Evolutionary conservation across 805 yeast species (phyloP), one percentile per base, ranked within the genome.

Genomic region (Wickerhamomyces bisporus): DNA sequence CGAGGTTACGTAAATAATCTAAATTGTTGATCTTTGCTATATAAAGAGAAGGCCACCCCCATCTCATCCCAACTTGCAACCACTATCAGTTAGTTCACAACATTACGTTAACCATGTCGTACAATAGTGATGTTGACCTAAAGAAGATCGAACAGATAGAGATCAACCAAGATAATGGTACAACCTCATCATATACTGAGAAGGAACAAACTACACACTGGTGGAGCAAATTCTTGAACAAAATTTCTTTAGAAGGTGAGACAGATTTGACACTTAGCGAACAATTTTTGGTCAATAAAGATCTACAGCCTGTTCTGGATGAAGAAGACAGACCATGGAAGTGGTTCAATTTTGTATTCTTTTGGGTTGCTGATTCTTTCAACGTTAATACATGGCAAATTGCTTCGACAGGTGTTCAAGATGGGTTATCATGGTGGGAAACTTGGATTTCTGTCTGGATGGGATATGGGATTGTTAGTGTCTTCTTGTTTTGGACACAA

Each of bases 371-470:
- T 0, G 96, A 87, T 57, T 79, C 95, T 24, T 85, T 87, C 65
- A 87, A 87, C 62, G 78, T 87, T 55, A 86, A 85, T 58, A 86
- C 96, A 6, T 86, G 91, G 87, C 88, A 84, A 66, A 86, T 87
- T 50, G 95, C 95, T 3, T 79, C 91, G 8, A 83, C 95, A 0
- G 95, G 95, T 51, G 81, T 83, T 40, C 67, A 70, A 38, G 76
- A 79, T 17, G 93, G 93, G 10, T 64, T 87, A 61, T 74, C 81
- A 14, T 86, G 95, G 95, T 87, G 95, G 94, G 88, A 81, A 55
- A 79, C 84, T 11, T 87, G 95, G 94, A 63, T 87, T 27, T 75
- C 93, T 1, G 93, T 87, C 19, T 86, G 95, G 93, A 45, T 87
- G 14, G 96, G 96, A 6, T 87, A 87, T 59, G 54, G 69, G 15